phyloP scores from a whole-genome alignment of 1,284 basidiomycete species.

The Stygiomarasmius scandens region DNA sequence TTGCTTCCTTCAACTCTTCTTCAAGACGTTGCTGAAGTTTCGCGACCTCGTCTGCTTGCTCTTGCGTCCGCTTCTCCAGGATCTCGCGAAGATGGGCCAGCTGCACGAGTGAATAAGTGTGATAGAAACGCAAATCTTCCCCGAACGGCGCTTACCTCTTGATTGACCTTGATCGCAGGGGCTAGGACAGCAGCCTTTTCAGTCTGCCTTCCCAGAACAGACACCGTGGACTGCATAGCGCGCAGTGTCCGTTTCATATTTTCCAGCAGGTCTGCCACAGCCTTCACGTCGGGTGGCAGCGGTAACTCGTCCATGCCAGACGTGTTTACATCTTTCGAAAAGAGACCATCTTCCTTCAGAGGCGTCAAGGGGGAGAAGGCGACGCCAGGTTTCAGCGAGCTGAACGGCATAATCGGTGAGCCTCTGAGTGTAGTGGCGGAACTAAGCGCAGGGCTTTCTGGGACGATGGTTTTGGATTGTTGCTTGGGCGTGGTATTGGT shows the following conservation, averaged over 20 bases:
- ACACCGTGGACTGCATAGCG: slow-evolving; percentile 43
- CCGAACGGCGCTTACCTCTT: slow-evolving; percentile 39
- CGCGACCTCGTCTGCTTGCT: slow-evolving; percentile 41
- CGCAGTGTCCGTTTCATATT: slow-evolving; percentile 46
- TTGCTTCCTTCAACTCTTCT: slow-evolving; percentile 36
- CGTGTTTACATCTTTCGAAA: neutral
- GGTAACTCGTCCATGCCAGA: neutral
- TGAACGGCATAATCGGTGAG: too few species aligned
- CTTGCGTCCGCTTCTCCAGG: slow-evolving; percentile 39
- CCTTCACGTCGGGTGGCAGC: slow-evolving; percentile 35
- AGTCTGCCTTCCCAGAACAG: slow-evolving; percentile 46
- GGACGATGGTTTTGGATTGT: too few species aligned
- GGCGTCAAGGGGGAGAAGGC: too few species aligned
- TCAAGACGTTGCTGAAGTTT: slow-evolving; percentile 37
- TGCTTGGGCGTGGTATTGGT: too few species aligned
- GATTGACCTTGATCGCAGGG: slow-evolving; percentile 44
- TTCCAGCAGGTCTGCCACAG: slow-evolving; percentile 44
- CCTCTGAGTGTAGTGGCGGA: too few species aligned
- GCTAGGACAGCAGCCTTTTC: slow-evolving; percentile 42
- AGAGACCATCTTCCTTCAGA: neutral
- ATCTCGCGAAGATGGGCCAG: slow-evolving; percentile 38
- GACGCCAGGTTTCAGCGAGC: too few species aligned
- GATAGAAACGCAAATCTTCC: neutral
- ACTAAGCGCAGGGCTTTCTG: too few species aligned
- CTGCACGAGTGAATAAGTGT: slow-evolving; percentile 29